These are phyloP conservation scores for Thalassiosira sp. DNA, from an alignment of 352 stramenopile genomes.

Conservation along the genomic window DNA sequence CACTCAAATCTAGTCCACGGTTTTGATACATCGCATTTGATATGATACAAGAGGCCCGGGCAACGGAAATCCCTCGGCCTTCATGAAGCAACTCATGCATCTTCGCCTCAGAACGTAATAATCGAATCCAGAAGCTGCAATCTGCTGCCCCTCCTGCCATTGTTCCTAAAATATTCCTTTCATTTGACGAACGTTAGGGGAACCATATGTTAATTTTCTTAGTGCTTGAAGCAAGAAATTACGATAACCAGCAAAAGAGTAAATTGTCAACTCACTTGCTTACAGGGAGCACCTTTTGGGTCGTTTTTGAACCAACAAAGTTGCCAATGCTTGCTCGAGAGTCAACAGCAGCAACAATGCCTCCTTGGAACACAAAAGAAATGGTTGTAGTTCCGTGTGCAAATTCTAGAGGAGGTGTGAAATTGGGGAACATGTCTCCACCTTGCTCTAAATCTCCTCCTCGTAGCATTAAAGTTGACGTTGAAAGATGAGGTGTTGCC, in stretches of 20 bases:
- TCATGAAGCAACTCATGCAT: constrained; percentile 91
- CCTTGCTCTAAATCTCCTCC: constrained; percentile 40
- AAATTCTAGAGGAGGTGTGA: constrained; percentile 86
- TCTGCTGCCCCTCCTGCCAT: constrained; percentile 95
- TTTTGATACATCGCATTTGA: constrained; percentile 91
- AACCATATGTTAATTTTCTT: no score
- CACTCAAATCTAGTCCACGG: constrained; percentile 90
- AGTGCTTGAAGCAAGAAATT: neutral
- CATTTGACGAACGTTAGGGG: no score
- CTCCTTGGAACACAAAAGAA: constrained; percentile 94
- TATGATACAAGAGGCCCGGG: constrained; percentile 79
- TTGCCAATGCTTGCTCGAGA: constrained; percentile 92
- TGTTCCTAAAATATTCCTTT: constrained; percentile 90
- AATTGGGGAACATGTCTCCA: constrained; percentile 17
- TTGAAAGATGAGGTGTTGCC: neutral
- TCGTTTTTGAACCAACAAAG: constrained; percentile 93
- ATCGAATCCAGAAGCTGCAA: constrained; percentile 95
- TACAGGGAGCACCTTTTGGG: constrained; percentile 88
- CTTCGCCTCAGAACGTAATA: constrained; percentile 82
- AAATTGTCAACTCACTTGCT: constrained; percentile 35
- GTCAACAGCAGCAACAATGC: constrained; percentile 92
- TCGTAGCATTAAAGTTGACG: constrained; percentile 13
- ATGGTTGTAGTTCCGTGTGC: constrained; percentile 97
- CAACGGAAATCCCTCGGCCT: constrained; percentile 66
- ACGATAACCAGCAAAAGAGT: neutral